Conservation (phyloP, 2,329 filamentous ascomycete genomes). For the Trichoderma cornu-damae region DNA sequence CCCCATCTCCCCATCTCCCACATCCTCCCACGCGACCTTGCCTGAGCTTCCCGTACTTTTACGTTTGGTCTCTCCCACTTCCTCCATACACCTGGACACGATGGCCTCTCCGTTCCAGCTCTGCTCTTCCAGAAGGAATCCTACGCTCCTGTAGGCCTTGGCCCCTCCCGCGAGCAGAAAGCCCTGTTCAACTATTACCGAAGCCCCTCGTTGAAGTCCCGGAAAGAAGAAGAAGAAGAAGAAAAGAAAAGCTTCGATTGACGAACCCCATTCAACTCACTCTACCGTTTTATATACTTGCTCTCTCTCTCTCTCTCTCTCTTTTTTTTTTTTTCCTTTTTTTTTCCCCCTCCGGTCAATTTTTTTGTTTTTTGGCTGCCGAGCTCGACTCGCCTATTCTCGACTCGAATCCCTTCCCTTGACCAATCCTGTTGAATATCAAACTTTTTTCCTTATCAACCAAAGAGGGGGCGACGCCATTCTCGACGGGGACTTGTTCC, state of each 20-base stretch:
- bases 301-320: neutral
- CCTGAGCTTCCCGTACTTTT: slow-evolving; percentile 12
- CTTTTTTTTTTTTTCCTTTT: too few relatives aligned
- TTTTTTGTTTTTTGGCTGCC: neutral
- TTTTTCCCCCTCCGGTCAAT: too few relatives aligned
- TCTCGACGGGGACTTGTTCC: neutral
- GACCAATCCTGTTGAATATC: too few relatives aligned
- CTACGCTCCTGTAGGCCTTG: slow-evolving; percentile 21
- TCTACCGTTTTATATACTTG: neutral
- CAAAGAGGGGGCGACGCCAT: too few relatives aligned
- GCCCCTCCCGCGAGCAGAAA: slow-evolving; percentile 16
- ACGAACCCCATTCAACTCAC: neutral
- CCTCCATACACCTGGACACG: slow-evolving; percentile 19
- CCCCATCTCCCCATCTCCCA: slow-evolving; percentile 16
- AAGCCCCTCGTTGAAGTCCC: too few relatives aligned
- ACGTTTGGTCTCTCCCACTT: slow-evolving; percentile 9
- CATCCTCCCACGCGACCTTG: slow-evolving; percentile 19
- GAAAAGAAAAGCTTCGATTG: neutral
- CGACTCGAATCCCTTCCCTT: neutral
- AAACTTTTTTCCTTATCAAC: too few relatives aligned
- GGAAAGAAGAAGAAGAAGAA: too few relatives aligned
- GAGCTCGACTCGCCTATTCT: neutral
- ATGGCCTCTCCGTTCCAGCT: slow-evolving; percentile 24
- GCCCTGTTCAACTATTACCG: neutral
- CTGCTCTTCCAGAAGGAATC: slow-evolving; percentile 21